phyloP scores from a whole-genome alignment of 2,329 filamentous ascomycete species.

The Phoma sp. region DNA sequence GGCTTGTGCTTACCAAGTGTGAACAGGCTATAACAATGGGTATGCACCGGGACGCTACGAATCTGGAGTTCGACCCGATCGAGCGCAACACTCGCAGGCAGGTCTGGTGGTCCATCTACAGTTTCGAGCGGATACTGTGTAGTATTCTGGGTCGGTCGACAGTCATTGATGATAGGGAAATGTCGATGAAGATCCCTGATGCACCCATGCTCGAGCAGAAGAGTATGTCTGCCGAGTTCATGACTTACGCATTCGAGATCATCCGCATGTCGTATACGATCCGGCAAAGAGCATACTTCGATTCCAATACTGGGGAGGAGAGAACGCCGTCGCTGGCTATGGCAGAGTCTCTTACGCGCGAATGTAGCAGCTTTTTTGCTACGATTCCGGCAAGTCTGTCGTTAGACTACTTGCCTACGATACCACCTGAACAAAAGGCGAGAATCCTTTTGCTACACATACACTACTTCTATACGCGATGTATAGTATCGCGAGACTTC shows the following conservation, averaged over 20 bases:
- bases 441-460: conserved; percentile 29
- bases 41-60: conserved; percentile 52
- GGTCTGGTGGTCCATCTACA: conserved; percentile 38
- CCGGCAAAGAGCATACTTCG: conserved; percentile 33
- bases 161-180: conserved; percentile 34
- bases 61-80: conserved; percentile 46
- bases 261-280: conserved; percentile 28
- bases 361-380: conserved; percentile 28
- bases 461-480: conserved; percentile 34
- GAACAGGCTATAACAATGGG: conserved; percentile 51
- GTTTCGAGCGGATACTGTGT: conserved; percentile 34
- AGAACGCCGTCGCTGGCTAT: conserved; percentile 26
- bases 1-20: not conserved
- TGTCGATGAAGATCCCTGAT: conserved; percentile 30
- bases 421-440: conserved; percentile 19
- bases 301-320: conserved; percentile 26
- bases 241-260: conserved; percentile 19
- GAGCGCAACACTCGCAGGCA: conserved; percentile 35
- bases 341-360: conserved; percentile 27
- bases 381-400: conserved; percentile 20
- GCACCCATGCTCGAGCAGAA: conserved; percentile 25
- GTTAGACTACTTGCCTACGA: conserved; percentile 15
- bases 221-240: conserved; percentile 23
- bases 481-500: conserved; percentile 33
- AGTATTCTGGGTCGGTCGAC: conserved; percentile 35